These are phyloP conservation scores for Immersiporthe knoxdaviesiana DNA, from an alignment of 2,329 filamentous ascomycete species.

Conservation along the genomic window DNA sequence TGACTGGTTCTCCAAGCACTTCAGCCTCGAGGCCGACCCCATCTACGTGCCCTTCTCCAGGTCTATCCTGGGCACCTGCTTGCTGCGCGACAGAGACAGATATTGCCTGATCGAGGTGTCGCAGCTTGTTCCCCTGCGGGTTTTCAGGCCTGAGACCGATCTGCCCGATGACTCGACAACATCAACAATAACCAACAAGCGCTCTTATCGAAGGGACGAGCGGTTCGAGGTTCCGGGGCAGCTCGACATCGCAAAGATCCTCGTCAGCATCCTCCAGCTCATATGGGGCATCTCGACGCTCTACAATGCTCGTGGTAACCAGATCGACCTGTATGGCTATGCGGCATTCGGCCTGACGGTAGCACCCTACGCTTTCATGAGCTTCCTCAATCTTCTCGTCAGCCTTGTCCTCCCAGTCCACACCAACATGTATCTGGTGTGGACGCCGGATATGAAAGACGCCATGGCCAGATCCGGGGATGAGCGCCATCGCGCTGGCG, in stretches of 20 bases:
- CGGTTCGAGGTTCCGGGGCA: neutral
- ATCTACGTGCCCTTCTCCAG: neutral
- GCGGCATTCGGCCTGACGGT: conserved; percentile 39
- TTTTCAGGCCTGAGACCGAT: neutral
- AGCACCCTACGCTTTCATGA: conserved; percentile 38
- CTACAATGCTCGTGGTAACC: conserved; percentile 34
- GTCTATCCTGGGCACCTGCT: conserved; percentile 1
- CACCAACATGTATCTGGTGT: conserved; percentile 5
- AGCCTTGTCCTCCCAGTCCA: conserved; percentile 2
- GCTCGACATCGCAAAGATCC: neutral
- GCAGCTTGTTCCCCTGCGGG: neutral
- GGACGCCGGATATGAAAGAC: neutral
- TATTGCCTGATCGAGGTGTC: conserved; percentile 1
- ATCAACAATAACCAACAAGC: no score
- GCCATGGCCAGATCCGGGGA: neutral
- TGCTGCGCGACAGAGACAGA: neutral
- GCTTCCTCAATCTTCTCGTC: conserved; percentile 33
- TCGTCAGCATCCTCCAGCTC: neutral
- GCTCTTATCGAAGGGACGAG: neutral
- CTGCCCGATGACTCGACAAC: neutral
- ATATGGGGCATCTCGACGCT: conserved; percentile 29
- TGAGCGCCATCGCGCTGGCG: neutral
- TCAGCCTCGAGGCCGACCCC: neutral
- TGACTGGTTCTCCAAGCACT: neutral
- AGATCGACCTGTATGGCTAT: conserved; percentile 36